phyloP scores from a whole-genome alignment of 305 asterid genomes.

The Fraxinus latifolia region DNA sequence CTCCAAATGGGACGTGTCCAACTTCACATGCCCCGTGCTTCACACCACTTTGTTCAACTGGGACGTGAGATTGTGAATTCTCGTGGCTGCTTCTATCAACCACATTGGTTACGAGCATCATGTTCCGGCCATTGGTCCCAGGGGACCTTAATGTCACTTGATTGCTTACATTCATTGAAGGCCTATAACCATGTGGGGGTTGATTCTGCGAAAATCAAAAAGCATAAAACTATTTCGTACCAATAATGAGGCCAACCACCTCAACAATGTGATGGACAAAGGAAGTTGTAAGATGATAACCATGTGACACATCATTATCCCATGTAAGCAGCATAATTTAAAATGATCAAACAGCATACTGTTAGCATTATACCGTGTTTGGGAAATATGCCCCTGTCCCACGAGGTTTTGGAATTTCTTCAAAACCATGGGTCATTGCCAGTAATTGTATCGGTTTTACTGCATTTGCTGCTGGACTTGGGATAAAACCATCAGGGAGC shows the following conservation, averaged over 20 bases:
- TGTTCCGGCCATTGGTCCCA: conserved; percentile 32
- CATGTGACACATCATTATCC: background rate
- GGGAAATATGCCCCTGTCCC: conserved; percentile 86
- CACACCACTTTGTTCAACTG: conserved; percentile 23
- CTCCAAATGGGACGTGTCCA: conserved; percentile 20
- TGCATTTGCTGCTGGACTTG: conserved; percentile 25
- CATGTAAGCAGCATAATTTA: conserved; percentile 2
- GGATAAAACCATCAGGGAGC: conserved; percentile 4
- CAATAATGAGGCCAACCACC: conserved; percentile 17
- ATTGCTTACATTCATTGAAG: conserved; percentile 45
- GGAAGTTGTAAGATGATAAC: background rate
- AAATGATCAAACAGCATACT: conserved; percentile 2
- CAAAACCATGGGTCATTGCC: conserved; percentile 39
- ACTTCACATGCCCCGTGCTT: conserved; percentile 12
- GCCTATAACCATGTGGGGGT: conserved; percentile 40
- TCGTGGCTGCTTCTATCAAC: conserved; percentile 42
- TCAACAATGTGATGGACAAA: background rate
- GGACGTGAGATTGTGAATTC: conserved; percentile 29
- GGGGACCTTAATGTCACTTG: conserved; percentile 38
- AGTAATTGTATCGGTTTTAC: conserved; percentile 39
- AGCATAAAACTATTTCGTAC: conserved; percentile 1
- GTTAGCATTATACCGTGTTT: conserved; percentile 43
- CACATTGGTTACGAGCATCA: conserved; percentile 25
- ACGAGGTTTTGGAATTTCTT: conserved; percentile 63
- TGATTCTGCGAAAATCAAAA: conserved; percentile 39